Conservation (phyloP, 2,329 filamentous ascomycete species). For the Zelopaecilomyces penicillatus region DNA sequence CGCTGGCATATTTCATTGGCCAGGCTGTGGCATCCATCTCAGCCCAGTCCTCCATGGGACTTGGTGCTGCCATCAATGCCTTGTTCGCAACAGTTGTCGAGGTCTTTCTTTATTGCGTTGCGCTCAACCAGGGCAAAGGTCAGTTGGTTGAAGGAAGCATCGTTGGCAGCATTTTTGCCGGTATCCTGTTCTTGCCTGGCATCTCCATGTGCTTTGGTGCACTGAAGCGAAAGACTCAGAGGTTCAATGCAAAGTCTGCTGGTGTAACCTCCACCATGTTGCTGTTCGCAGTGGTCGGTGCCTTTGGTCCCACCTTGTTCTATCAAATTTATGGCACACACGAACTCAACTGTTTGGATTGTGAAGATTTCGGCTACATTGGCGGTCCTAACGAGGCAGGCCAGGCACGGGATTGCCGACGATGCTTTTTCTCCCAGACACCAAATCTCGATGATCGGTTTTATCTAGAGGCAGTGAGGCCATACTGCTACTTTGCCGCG, state of each 20-base stretch:
- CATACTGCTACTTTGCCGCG: slow-evolving; percentile 87
- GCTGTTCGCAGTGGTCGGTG: slow-evolving; percentile 88
- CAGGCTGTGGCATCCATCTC: slow-evolving; percentile 98
- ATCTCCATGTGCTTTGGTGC: slow-evolving; percentile 98
- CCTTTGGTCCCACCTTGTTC: slow-evolving; percentile 92
- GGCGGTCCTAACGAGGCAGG: slow-evolving; percentile 25
- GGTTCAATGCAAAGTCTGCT: slow-evolving; percentile 93
- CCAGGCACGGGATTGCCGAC: slow-evolving; percentile 65
- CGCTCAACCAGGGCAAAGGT: slow-evolving; percentile 83
- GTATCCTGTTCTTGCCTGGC: slow-evolving; percentile 87
- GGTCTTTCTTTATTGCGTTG: slow-evolving; percentile 94
- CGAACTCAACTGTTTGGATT: slow-evolving; percentile 76
- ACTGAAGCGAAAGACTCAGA: slow-evolving; percentile 93
- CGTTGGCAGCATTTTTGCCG: slow-evolving; percentile 95
- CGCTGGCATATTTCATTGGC: slow-evolving; percentile 94
- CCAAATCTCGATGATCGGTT: slow-evolving; percentile 81
- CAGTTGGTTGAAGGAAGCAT: slow-evolving; percentile 93
- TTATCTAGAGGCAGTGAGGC: slow-evolving; percentile 81
- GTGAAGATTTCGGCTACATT: slow-evolving; percentile 35
- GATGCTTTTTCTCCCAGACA: slow-evolving; percentile 87
- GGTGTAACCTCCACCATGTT: slow-evolving; percentile 98
- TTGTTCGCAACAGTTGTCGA: slow-evolving; percentile 98
- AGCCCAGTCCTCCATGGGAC: slow-evolving; percentile 95
- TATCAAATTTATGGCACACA: slow-evolving; percentile 99
- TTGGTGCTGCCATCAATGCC: slow-evolving; percentile 93